Evolutionary conservation across 2,329 filamentous ascomycete species (phyloP).

Genomic region (Trichoderma gracile): DNA sequence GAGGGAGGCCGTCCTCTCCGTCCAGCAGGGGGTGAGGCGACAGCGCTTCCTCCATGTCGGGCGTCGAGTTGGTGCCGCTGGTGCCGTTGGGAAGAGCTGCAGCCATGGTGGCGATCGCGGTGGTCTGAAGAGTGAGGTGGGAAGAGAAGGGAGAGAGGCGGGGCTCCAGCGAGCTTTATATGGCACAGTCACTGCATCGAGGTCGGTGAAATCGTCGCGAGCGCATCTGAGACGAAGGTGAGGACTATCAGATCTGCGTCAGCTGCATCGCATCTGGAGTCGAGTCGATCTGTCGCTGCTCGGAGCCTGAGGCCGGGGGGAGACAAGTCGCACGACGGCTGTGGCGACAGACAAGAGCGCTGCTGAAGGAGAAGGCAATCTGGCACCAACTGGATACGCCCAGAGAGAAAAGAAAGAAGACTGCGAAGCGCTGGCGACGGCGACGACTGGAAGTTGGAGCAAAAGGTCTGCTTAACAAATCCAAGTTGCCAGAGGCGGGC

Average conservation of each 20-base stretch:
- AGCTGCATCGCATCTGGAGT: not conserved
- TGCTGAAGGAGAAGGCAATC: not conserved
- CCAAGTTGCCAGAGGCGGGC: constrained; percentile 5
- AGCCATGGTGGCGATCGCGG: not conserved
- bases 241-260: constrained; percentile 25
- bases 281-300: no score
- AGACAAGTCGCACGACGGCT: not conserved
- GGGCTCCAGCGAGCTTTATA: constrained; percentile 25
- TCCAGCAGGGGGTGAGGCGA: constrained; percentile 35
- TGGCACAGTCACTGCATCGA: constrained; percentile 25
- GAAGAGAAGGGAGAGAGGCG: constrained; percentile 3
- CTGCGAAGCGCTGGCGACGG: not conserved
- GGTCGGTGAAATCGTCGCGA: constrained; percentile 11
- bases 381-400: no score
- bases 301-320: not conserved
- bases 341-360: not conserved
- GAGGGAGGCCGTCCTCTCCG: constrained; percentile 38
- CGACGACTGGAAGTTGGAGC: not conserved
- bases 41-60: constrained; percentile 20
- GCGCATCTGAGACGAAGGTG: constrained; percentile 23
- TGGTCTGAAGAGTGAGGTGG: not conserved
- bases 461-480: constrained; percentile 6
- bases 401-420: not conserved
- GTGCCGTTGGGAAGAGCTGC: constrained; percentile 10
- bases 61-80: constrained; percentile 22